A percentile compares a stretch with the other conserved stretches of the same genome.
These are phyloP conservation scores for Buxus sempervirens DNA, from an alignment of 164 flowering plant genomes.

Conservation along the genomic window DNA sequence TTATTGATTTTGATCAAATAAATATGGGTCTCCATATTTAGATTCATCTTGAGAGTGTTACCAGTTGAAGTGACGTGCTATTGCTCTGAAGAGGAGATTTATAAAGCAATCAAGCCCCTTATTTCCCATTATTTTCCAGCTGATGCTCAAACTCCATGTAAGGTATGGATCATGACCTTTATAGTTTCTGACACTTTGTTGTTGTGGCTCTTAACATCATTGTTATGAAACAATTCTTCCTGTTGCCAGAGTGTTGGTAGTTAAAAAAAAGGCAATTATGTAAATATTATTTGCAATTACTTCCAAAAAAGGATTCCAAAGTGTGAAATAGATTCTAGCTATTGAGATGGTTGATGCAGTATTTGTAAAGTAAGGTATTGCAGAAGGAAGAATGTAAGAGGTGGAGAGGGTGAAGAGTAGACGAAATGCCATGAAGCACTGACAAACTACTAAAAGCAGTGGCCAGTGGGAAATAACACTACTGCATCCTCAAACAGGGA, in stretches of 20 bases:
- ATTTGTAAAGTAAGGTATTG: no score
- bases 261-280: neutral
- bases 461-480: no score
- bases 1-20: neutral
- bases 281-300: neutral
- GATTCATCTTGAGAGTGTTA: slow-evolving; percentile 80
- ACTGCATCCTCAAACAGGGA: no score
- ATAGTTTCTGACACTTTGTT: slow-evolving; percentile 5
- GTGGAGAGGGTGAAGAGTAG: no score
- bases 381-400: no score
- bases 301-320: neutral
- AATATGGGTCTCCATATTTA: slow-evolving; percentile 18
- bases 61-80: slow-evolving; percentile 90
- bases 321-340: no score
- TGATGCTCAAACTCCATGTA: slow-evolving; percentile 51
- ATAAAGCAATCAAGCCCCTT: slow-evolving; percentile 71
- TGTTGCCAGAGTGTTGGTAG: neutral
- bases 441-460: no score
- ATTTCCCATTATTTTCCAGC: slow-evolving; percentile 59
- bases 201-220: neutral
- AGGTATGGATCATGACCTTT: slow-evolving; percentile 37
- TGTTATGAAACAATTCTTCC: neutral
- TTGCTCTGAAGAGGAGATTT: slow-evolving; percentile 90
- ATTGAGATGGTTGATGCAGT: no score
- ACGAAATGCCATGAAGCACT: no score